Evolutionary conservation across 371 early-diverging fungal genomes (phyloP).

Genomic region (Rozella allomycis): DNA sequence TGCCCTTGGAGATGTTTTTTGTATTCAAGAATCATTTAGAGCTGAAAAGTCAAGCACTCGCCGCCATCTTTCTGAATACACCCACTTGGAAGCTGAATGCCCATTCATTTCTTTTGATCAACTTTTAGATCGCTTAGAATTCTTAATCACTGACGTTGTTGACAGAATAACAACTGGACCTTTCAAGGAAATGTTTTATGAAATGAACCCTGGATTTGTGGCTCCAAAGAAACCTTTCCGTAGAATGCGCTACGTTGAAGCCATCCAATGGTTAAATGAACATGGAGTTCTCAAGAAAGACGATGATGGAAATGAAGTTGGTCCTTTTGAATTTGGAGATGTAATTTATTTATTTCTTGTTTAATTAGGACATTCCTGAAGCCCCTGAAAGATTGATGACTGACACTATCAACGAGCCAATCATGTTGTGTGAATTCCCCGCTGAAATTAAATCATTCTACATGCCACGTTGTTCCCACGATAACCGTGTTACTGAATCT

Average conservation of each 20-base stretch:
- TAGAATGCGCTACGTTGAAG: constrained; percentile 91
- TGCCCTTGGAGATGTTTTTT: constrained; percentile 88
- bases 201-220: constrained; percentile 82
- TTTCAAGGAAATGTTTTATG: constrained; percentile 45
- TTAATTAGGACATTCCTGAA: constrained; percentile 99
- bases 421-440: constrained; percentile 93
- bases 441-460: constrained; percentile 98
- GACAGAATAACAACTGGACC: constrained; percentile 56
- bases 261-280: constrained; percentile 85
- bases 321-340: no score
- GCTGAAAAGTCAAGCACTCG: constrained; percentile 99
- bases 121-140: constrained; percentile 73
- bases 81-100: constrained; percentile 97
- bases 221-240: constrained; percentile 73
- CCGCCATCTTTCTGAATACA: constrained; percentile 94
- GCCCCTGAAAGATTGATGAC: constrained; percentile 95
- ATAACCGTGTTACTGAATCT: constrained; percentile 74
- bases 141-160: constrained; percentile 67
- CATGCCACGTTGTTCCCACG: constrained; percentile 77
- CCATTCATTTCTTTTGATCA: constrained; percentile 87
- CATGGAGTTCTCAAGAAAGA: constrained; percentile 72
- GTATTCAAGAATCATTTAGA: constrained; percentile 93
- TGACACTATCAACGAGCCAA: constrained; percentile 86
- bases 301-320: no score
- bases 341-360: constrained; percentile 64